Conservation (phyloP, 2,329 filamentous ascomycete species). For the Hymenoscyphus occultus region DNA sequence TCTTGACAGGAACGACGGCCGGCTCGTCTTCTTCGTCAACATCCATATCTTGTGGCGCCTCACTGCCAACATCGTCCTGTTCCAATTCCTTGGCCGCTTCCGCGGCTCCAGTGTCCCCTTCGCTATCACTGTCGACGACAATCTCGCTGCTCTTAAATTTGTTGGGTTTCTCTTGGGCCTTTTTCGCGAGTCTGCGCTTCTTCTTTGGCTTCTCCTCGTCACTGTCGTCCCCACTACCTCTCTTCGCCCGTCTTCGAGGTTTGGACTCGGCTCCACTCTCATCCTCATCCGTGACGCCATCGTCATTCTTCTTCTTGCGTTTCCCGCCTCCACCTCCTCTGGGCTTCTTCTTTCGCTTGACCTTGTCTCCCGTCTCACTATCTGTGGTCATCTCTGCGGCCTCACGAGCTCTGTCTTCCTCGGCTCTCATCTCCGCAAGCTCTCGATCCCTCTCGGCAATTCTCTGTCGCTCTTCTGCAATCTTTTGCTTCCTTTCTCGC, state of each 20-base stretch:
- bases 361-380: conserved; percentile 74
- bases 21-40: conserved; percentile 23
- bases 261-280: conserved; percentile 32
- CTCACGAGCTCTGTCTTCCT: conserved; percentile 65
- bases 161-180: conserved; percentile 29
- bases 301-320: conserved; percentile 42
- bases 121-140: conserved; percentile 37
- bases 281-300: conserved; percentile 35
- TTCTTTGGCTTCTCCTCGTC: conserved; percentile 39
- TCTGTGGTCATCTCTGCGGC: conserved; percentile 81
- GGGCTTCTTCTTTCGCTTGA: conserved; percentile 72
- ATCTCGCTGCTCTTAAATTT: conserved; percentile 38
- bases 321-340: conserved; percentile 40
- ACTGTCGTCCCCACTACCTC: conserved; percentile 30
- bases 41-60: conserved; percentile 22
- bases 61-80: conserved; percentile 23
- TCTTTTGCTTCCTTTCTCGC: conserved; percentile 71
- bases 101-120: conserved; percentile 33
- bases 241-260: conserved; percentile 27
- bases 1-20: conserved; percentile 25
- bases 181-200: conserved; percentile 36
- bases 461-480: conserved; percentile 79
- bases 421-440: conserved; percentile 66
- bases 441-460: conserved; percentile 75
- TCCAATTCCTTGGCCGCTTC: conserved; percentile 33